Percentiles rank a stretch among this genome's conserved stretches.
These are phyloP conservation scores for Solanum gandarillasii DNA, from an alignment of 257 asterid genomes.

Conservation along the genomic window DNA sequence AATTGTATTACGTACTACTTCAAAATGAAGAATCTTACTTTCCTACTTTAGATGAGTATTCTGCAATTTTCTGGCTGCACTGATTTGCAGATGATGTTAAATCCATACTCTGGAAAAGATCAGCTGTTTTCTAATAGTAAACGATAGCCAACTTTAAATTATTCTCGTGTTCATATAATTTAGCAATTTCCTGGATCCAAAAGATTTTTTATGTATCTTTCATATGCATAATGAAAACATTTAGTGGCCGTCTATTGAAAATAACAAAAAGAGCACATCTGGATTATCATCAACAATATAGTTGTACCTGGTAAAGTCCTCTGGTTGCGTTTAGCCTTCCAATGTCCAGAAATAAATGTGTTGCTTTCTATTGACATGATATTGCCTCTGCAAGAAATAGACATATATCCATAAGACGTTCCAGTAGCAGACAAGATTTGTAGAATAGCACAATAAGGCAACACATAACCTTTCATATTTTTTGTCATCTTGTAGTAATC, in stretches of 20 bases:
- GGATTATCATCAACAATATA: neutral
- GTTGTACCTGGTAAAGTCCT: conserved; percentile 70
- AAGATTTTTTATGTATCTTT: neutral
- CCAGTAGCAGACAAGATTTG: no score
- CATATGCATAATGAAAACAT: no score
- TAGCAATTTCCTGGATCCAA: conserved; percentile 4
- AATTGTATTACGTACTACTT: neutral
- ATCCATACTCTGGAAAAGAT: conserved; percentile 75
- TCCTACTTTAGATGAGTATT: conserved; percentile 41
- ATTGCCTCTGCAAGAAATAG: neutral
- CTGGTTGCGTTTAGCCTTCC: conserved; percentile 87
- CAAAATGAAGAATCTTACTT: conserved; percentile 34
- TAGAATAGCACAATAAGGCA: no score
- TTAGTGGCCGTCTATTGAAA: no score
- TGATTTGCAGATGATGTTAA: conserved; percentile 70
- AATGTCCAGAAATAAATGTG: conserved; percentile 65
- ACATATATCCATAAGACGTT: no score
- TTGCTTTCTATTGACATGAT: conserved; percentile 63
- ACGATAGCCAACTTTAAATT: neutral
- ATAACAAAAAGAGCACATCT: neutral
- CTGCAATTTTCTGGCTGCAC: conserved; percentile 49
- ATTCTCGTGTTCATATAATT: neutral
- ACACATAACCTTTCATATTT: no score
- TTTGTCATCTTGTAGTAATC: no score
- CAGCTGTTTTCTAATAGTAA: conserved; percentile 36